A percentile compares a stretch with the other conserved stretches of the same genome.
Evolutionary conservation across 2,329 filamentous ascomycete genomes (phyloP).

Genomic region (Colletotrichum sublineola): DNA sequence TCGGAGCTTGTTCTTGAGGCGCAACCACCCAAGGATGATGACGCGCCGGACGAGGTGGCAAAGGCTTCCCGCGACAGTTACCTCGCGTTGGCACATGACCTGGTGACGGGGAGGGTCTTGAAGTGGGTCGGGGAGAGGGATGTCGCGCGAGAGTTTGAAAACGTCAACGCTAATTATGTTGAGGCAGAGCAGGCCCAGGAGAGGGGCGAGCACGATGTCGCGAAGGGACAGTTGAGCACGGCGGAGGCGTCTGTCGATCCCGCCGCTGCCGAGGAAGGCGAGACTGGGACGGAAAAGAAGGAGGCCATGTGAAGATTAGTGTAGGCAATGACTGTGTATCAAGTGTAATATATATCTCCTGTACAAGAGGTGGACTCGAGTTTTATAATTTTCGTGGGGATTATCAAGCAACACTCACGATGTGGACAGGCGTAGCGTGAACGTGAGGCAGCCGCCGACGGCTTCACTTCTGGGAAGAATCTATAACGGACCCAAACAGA

Average conservation of each 20-base stretch:
- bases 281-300: background rate
- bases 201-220: background rate
- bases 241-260: background rate
- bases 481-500: background rate
- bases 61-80: background rate
- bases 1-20: constrained; percentile 62
- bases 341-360: constrained; percentile 20
- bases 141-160: background rate
- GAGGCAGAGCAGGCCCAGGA: background rate
- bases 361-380: background rate
- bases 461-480: background rate
- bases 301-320: constrained; percentile 10
- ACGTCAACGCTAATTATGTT: background rate
- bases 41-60: background rate
- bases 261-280: background rate
- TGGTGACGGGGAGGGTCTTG: constrained; percentile 22
- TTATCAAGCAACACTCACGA: background rate
- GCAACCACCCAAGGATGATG: background rate
- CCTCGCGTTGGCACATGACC: constrained; percentile 8
- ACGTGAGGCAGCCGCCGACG: background rate
- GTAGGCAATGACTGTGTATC: constrained; percentile 9
- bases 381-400: background rate
- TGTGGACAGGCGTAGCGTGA: background rate
- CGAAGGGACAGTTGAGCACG: background rate
- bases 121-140: constrained; percentile 34